Evolutionary conservation across 1,139 yeast genomes (phyloP).

Genomic region (Suhomyces bokatorum): DNA sequence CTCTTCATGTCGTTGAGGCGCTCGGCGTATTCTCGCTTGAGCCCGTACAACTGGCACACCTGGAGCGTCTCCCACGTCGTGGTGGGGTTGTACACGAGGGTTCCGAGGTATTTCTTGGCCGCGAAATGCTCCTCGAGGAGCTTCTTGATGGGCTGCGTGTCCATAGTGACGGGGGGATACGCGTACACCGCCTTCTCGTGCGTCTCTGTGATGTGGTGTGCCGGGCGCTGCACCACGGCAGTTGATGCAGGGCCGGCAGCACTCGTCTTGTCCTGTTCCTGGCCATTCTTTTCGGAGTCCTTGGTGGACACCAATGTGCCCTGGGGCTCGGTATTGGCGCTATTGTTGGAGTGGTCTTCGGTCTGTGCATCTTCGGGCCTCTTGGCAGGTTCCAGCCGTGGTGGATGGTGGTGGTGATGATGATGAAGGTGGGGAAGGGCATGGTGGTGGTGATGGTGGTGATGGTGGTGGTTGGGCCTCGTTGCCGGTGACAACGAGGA

Average conservation of each 20-base stretch:
- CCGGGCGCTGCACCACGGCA: too few species aligned
- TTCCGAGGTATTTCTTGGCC: slow-evolving; percentile 56
- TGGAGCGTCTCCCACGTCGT: slow-evolving; percentile 50
- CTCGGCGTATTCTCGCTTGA: slow-evolving; percentile 36
- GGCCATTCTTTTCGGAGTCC: neutral
- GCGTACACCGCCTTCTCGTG: neutral
- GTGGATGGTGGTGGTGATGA: slow-evolving; percentile 16
- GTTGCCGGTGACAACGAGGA: too few species aligned
- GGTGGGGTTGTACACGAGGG: slow-evolving; percentile 59
- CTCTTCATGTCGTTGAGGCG: slow-evolving; percentile 33
- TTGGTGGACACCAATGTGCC: neutral
- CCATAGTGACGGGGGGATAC: slow-evolving; percentile 29
- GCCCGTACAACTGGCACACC: slow-evolving; percentile 36
- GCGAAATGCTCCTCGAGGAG: slow-evolving; percentile 46
- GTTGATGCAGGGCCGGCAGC: too few species aligned
- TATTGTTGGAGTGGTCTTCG: neutral
- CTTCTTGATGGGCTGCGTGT: slow-evolving; percentile 47
- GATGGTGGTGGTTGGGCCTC: slow-evolving; percentile 17
- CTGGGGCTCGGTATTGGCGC: neutral
- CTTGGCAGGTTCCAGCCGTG: neutral
- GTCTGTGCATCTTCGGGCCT: too few species aligned
- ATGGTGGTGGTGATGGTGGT: slow-evolving; percentile 23
- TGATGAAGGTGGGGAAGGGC: slow-evolving; percentile 15
- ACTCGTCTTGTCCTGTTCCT: neutral
- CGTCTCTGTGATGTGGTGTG: too few species aligned